Evolutionary conservation across 2,329 filamentous ascomycete genomes (phyloP), one percentile per base, ranked within the genome.

Genomic region (Bipolaris bicolor): DNA sequence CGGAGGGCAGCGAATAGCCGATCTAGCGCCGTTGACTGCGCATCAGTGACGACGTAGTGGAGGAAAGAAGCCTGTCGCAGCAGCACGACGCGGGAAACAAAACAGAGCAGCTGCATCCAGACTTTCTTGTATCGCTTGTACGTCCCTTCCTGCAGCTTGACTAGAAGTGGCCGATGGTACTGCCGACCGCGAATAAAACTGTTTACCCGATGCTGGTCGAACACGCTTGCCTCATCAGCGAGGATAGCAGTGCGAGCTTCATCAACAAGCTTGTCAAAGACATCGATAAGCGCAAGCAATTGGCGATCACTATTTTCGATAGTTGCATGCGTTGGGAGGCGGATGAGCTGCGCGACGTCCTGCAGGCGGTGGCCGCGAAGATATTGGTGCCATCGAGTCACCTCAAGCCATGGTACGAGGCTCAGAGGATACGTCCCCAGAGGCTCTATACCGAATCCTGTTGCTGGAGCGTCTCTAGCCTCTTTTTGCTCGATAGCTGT

Each of bases 51-150:
- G n/a, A 45, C 15, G 33, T 45, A 45, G 43, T 45, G 11, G n/a
- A 45, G 24, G 26, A 45, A 45, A 16, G 43, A 18, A 45, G 43
- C 24, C 43, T 45, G 9, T 10, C 15, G 15, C 15, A 45, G 43
- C 9, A 45, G 43, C 9, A 45, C 43, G 16, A 33, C 43, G 24
- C 26, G 26, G 43, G 26, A 45, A 45, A 45, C 16, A 45, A 45
- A 45, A 31, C 15, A 45, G 24, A 45, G 43, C 9, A 45, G 43
- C 43, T 45, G 15, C 18, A 45, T 45, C 43, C 15, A 45, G 22
- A 45, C 43, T 45, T 45, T 45, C 43, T 45, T 45, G 9, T 45
- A 45, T 45, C 20, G 43, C 43, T 45, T 45, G 15, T 45, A 45
- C 13, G 15, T 45, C 43, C n/a, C 43, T 45, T 45, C 26, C 24